These are phyloP conservation scores for Keithomyces neogunnii DNA, from an alignment of 2,329 filamentous ascomycete species.

Conservation along the genomic window DNA sequence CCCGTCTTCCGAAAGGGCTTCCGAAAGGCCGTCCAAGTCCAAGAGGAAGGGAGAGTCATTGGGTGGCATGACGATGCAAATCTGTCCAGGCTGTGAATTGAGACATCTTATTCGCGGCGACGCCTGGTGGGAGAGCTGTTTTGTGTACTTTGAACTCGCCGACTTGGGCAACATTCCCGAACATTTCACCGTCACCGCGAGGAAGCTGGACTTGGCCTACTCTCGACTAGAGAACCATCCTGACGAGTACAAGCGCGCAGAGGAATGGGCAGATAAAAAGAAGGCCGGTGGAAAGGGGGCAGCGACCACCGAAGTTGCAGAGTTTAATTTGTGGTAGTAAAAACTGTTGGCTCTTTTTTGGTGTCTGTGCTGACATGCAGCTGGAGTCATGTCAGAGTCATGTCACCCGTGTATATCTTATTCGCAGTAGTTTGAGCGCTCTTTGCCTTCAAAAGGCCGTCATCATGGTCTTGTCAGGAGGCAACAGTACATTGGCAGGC, in stretches of 20 bases:
- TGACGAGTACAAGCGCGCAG: slow-evolving; percentile 1
- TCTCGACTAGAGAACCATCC: slow-evolving; percentile 3
- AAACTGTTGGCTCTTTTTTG: neutral
- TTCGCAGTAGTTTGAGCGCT: neutral
- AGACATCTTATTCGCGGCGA: slow-evolving; percentile 6
- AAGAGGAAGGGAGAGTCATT: neutral
- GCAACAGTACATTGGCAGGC: too few species aligned
- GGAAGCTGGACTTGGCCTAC: neutral
- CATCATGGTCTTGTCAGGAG: too few species aligned
- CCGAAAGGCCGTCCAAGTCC: neutral
- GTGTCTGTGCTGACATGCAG: neutral
- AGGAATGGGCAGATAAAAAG: slow-evolving; percentile 1
- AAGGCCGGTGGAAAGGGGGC: neutral
- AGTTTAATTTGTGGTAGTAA: slow-evolving; percentile 2
- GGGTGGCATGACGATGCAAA: neutral
- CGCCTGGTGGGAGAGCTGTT: slow-evolving; percentile 11
- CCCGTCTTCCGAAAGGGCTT: neutral
- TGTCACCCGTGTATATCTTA: too few species aligned
- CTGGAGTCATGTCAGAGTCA: neutral
- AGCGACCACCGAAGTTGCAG: neutral
- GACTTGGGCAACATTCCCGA: slow-evolving; percentile 1
- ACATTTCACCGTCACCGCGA: slow-evolving; percentile 1
- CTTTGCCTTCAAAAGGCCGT: neutral
- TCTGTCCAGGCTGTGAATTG: slow-evolving; percentile 7
- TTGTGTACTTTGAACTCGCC: slow-evolving; percentile 6